Evolutionary conservation across 2,329 filamentous ascomycete genomes (phyloP).

Genomic region (Alternaria ventricosa): DNA sequence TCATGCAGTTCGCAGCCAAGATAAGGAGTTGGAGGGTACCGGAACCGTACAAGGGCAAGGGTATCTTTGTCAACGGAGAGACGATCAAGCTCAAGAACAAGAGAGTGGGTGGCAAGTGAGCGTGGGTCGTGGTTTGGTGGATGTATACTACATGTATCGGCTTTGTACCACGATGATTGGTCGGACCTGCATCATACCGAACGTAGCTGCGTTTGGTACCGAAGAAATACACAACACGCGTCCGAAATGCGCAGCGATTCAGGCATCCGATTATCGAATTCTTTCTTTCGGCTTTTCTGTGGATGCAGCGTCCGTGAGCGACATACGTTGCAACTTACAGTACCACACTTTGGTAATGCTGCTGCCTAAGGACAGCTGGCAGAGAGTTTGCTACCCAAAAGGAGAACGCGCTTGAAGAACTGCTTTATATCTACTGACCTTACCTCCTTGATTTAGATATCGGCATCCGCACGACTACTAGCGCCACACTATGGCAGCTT

Average conservation of each 20-base stretch:
- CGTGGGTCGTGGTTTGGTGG: neutral
- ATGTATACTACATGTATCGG: slow-evolving; percentile 27
- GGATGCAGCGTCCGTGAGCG: neutral
- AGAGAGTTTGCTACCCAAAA: neutral
- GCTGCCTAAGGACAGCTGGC: neutral
- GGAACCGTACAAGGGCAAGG: slow-evolving; percentile 99
- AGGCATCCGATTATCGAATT: neutral
- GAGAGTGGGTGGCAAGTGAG: slow-evolving; percentile 58
- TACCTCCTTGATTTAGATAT: too few relatives aligned
- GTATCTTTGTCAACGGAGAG: slow-evolving; percentile 97
- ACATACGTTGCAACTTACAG: neutral
- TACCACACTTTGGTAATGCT: neutral
- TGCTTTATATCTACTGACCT: neutral
- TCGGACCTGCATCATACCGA: neutral
- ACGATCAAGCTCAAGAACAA: slow-evolving; percentile 98
- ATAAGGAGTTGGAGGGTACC: slow-evolving; percentile 89
- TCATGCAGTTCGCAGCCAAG: slow-evolving; percentile 89
- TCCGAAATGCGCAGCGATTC: neutral
- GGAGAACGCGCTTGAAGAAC: too few relatives aligned
- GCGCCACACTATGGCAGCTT: neutral
- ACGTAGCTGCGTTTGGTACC: neutral
- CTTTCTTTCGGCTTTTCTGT: neutral
- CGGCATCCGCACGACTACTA: too few relatives aligned
- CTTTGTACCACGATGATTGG: neutral
- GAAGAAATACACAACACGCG: neutral